phyloP scores from a whole-genome alignment of 305 asterid species.

The Fraxinus greggii region DNA sequence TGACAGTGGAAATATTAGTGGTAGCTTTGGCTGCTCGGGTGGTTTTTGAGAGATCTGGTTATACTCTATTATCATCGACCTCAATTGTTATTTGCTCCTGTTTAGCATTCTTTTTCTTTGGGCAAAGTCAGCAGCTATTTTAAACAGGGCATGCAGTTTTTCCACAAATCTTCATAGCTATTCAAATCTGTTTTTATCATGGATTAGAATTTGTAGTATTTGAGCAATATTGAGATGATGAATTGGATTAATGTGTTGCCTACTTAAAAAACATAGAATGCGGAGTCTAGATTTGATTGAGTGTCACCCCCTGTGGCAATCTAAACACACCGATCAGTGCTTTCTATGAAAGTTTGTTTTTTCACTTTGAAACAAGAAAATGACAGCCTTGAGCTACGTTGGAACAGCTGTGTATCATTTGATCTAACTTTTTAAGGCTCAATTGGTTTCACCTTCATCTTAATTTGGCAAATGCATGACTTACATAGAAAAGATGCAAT shows the following conservation, averaged over 20 bases:
- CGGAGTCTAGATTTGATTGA: neutral
- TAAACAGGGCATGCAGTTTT: slow-evolving; percentile 56
- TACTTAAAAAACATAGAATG: neutral
- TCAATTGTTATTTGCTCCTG: slow-evolving; percentile 80
- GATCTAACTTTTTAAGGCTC: neutral
- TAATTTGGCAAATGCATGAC: neutral
- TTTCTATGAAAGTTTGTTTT: neutral
- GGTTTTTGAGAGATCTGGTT: slow-evolving; percentile 80
- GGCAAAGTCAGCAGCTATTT: slow-evolving; percentile 88
- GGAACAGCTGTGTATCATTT: neutral
- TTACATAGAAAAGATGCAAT: neutral
- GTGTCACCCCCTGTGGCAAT: neutral
- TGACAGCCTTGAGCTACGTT: neutral
- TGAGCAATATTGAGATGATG: neutral
- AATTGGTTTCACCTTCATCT: neutral
- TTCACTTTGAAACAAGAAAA: neutral
- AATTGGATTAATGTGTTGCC: neutral
- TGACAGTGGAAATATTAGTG: slow-evolving; percentile 51
- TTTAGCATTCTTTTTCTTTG: slow-evolving; percentile 79
- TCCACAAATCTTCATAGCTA: neutral
- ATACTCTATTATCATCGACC: slow-evolving; percentile 62
- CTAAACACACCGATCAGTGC: neutral
- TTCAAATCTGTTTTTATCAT: neutral
- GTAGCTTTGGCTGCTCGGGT: slow-evolving; percentile 63
- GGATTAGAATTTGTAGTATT: neutral